These are phyloP conservation scores for Parasitella parasitica DNA, from an alignment of 371 early-diverging fungal species.

Conservation along the genomic window DNA sequence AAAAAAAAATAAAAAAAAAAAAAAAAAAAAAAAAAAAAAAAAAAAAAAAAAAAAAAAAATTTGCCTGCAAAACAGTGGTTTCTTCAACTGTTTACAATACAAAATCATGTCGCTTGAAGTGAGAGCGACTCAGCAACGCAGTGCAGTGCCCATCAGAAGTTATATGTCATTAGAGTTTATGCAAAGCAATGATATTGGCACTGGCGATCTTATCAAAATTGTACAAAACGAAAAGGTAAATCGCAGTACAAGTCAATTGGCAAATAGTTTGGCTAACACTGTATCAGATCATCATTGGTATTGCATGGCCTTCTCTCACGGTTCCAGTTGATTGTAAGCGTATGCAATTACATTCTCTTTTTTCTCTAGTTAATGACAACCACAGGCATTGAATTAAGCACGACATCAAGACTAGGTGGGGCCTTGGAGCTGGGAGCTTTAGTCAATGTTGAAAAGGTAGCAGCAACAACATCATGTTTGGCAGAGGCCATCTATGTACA, in stretches of 20 bases:
- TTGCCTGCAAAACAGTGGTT: neutral
- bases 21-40: no score
- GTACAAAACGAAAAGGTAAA: neutral
- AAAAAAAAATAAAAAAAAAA: no score
- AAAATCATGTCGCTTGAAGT: constrained; percentile 20
- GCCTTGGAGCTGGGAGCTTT: constrained; percentile 17
- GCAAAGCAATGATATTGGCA: constrained; percentile 40
- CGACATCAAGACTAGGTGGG: constrained; percentile 14
- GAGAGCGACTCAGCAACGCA: constrained; percentile 1
- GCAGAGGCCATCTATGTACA: constrained; percentile 16
- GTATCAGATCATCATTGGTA: constrained; percentile 10
- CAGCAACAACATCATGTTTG: neutral
- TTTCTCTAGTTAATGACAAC: neutral
- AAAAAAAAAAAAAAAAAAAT: neutral
- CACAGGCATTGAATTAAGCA: constrained; percentile 21
- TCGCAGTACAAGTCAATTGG: neutral
- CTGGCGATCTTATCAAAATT: constrained; percentile 59
- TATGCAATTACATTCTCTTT: neutral
- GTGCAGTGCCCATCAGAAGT: constrained; percentile 20
- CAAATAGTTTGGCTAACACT: neutral
- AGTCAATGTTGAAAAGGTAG: constrained; percentile 6
- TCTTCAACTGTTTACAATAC: neutral
- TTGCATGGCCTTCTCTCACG: constrained; percentile 26
- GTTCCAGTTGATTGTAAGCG: constrained; percentile 7
- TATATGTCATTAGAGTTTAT: constrained; percentile 51